Evolutionary conservation across 2,329 filamentous ascomycete species (phyloP), one percentile per base, ranked within the genome.

Genomic region (Mariannaea sp.): DNA sequence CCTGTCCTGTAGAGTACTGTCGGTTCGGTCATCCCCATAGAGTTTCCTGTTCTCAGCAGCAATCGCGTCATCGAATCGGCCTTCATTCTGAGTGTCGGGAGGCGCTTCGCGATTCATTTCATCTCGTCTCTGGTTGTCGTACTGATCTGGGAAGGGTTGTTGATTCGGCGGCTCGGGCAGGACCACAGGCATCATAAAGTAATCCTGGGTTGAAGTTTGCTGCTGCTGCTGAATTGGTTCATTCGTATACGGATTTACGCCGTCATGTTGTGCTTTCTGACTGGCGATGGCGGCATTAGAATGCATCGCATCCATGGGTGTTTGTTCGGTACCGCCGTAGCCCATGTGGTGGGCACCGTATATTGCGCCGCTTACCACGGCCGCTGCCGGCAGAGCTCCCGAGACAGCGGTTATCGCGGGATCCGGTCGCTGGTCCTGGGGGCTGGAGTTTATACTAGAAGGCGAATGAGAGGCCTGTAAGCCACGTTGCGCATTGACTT

Each of bases 401-500:
- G 84, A 80, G 42, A 82, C 81, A 49, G 82, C 84, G 61, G 82
- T 77, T 65, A 84, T 71, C 67, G 85, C 82, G 68, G 80, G 78
- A 67, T 86, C 85, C 62, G 71, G 63, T 27, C 60, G 58, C 42
- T 69, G 60, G 55, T 74, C 71, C 59, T 75, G 70, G 63, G 74
- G 75, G 59, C 81, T 85, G 64, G 89, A 92, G 72, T 87, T 90
- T 73, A 86, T 85, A 79, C 90, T 95, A 80, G 89, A 90, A 56
- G 89, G 88, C 69, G 89, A 91, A 70, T 86, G 79, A 70, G 88
- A 84, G 70, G 84, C 86, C 75, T 92, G 87, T 85, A 91, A 86
- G 80, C 89, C 87, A 78, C 90, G 86, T 70, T 84, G 76, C 58
- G 81, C 78, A 73, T 92, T 89, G 72, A 96, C 83, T 77, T 92